These are phyloP conservation scores for Sporothrix protearum DNA, from an alignment of 2,329 filamentous ascomycete genomes.

Conservation along the genomic window DNA sequence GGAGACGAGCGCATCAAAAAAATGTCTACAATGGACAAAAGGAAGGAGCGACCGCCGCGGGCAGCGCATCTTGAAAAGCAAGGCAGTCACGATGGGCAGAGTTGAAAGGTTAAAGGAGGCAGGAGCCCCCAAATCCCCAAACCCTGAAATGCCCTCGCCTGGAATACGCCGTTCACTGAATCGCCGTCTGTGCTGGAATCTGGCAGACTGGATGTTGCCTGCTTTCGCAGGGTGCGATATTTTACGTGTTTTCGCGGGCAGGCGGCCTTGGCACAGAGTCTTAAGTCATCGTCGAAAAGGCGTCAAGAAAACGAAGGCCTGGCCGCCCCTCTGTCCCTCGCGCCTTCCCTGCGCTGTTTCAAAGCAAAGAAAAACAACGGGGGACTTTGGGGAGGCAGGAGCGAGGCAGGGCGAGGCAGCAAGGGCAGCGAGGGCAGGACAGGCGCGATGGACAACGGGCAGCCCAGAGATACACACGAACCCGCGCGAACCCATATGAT, in stretches of 20 bases:
- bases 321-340: too few species aligned
- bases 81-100: background rate
- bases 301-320: background rate
- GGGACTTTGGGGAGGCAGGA: background rate
- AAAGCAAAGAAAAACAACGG: slow-evolving; percentile 4
- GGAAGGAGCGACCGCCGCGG: slow-evolving; percentile 9
- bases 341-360: background rate
- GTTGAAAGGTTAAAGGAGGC: background rate
- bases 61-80: background rate
- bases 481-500: slow-evolving; percentile 2
- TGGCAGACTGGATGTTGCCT: background rate
- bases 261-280: slow-evolving; percentile 1
- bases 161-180: slow-evolving; percentile 12
- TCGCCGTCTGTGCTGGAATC: background rate
- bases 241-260: background rate
- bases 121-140: slow-evolving; percentile 1
- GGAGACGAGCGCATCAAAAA: background rate
- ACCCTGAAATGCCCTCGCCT: background rate
- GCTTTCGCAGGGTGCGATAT: slow-evolving; percentile 5
- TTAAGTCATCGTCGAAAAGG: background rate
- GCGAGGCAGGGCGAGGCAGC: background rate
- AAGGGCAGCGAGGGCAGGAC: background rate
- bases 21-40: background rate
- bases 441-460: background rate
- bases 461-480: background rate